Percentiles rank a stretch among this genome's conserved stretches.
phyloP scores from a whole-genome alignment of 495 filamentous ascomycete species.

The Aspergillus heteromorphus region DNA sequence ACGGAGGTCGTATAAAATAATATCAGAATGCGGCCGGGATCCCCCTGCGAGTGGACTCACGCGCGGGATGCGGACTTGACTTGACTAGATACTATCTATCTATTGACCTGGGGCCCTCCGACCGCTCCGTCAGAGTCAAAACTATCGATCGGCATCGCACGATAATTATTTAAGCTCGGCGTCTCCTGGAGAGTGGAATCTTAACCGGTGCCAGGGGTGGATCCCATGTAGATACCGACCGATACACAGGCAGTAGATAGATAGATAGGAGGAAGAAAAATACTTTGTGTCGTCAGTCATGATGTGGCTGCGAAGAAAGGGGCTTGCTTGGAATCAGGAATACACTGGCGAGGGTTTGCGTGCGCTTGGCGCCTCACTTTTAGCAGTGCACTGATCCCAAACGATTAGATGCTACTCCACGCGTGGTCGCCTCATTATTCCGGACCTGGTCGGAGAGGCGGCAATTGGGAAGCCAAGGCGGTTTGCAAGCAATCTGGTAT shows the following conservation, averaged over 20 bases:
- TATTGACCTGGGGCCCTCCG: not conserved
- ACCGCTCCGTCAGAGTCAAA: not conserved
- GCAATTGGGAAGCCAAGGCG: constrained; percentile 9
- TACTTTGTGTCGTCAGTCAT: not conserved
- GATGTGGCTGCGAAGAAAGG: not conserved
- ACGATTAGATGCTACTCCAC: constrained; percentile 3
- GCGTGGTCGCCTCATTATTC: constrained; percentile 14
- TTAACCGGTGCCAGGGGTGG: not conserved
- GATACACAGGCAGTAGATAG: not conserved
- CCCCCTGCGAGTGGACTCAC: not conserved
- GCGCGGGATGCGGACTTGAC: not conserved
- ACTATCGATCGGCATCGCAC: constrained; percentile 2
- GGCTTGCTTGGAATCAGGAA: not conserved
- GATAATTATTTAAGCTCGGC: constrained; percentile 5
- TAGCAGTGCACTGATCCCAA: constrained; percentile 7
- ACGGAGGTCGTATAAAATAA: not conserved
- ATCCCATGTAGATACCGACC: not conserved
- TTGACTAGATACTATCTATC: too few relatives aligned
- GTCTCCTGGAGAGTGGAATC: not conserved
- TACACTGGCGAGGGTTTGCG: too few relatives aligned
- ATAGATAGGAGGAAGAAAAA: not conserved
- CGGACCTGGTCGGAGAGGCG: constrained; percentile 6
- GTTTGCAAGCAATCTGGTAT: constrained; percentile 6
- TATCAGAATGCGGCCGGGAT: not conserved
- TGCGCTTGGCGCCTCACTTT: constrained; percentile 16